Base-by-base conservation (phyloP, 2,329 filamentous ascomycete species). In the Microthyrium microscopicum region DNA sequence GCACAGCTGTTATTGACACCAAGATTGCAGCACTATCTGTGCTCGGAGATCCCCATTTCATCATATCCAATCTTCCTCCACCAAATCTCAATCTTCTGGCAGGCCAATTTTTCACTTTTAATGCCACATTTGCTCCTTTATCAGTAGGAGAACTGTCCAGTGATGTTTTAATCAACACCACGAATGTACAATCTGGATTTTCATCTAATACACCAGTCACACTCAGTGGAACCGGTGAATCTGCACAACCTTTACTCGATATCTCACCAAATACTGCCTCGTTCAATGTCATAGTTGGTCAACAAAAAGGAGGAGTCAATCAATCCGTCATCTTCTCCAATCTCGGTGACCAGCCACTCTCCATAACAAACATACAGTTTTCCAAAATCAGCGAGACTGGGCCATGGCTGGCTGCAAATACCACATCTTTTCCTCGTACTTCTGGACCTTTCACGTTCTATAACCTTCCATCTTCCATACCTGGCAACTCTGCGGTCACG, bases 261-360 rank as follows among this genome's bases (percentile, higher is more conserved):
- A 44, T 72, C 12, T 58, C 54, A 3, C 67, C 69, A 0, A 54
- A 57, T 6, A 55, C 55, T 0, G 41, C 73, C 4, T 57, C 60
- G 0, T 73, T 72, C 41, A 52, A 56, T 3, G 53, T 67, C 3
- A 57, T 72, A 20, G 54, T 59, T 1, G 64, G 61, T 0, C 45
- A 54, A 0, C 50, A 54, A 3, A 35, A 48, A 5, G 48, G 52
- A 3, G 58, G 54, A 2, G 47, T 55, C 1, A 48, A 52, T 4
- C 56, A 69, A 40, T 59, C 55, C 1, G 47, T 64, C 3, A 47
- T 68, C 1, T 48, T 71, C 25, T 51, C 49, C 38, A 73, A 73
- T 40, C 46, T 57, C 4, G 69, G 69, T 19, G 62, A 63, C 33
- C 46, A 52, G 0, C 35, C 46, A 0, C 52, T 73, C 3, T 57